Percentiles rank a stretch among this genome's conserved stretches.
Evolutionary conservation across 371 early-diverging fungal species (phyloP).

Genomic region (Sporodiniella umbellata): DNA sequence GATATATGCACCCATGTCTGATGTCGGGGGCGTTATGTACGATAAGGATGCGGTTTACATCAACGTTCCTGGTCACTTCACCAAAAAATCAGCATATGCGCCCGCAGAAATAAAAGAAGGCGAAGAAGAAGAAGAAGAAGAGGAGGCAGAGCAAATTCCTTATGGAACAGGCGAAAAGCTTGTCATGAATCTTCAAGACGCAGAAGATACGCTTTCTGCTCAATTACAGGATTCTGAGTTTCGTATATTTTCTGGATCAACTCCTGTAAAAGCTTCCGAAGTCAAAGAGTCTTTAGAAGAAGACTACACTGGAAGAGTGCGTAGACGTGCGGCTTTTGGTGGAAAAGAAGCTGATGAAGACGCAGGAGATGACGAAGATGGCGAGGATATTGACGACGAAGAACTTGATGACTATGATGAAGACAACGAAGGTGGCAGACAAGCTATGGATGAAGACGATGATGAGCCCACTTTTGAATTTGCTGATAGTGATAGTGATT

Average conservation of each 20-base stretch:
- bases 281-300: conserved; percentile 34
- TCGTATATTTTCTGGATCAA: conserved; percentile 77
- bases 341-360: conserved; percentile 44
- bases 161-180: conserved; percentile 83
- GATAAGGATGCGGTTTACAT: conserved; percentile 99
- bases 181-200: conserved; percentile 90
- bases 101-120: conserved; percentile 35
- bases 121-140: conserved; percentile 34
- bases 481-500: conserved; percentile 75
- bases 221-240: conserved; percentile 76
- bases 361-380: conserved; percentile 40
- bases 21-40: conserved; percentile 96
- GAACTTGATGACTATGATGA: conserved; percentile 35
- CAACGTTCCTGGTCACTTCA: conserved; percentile 86
- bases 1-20: conserved; percentile 98
- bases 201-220: conserved; percentile 70
- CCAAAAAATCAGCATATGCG: conserved; percentile 57
- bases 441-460: conserved; percentile 32
- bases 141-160: conserved; percentile 28
- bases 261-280: conserved; percentile 70
- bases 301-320: conserved; percentile 47
- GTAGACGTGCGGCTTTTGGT: conserved; percentile 61
- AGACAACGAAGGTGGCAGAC: conserved; percentile 43
- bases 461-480: conserved; percentile 55
- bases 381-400: conserved; percentile 37